Conservation (phyloP, 257 asterid genomes). For the Solanum pimpinellifolium region DNA sequence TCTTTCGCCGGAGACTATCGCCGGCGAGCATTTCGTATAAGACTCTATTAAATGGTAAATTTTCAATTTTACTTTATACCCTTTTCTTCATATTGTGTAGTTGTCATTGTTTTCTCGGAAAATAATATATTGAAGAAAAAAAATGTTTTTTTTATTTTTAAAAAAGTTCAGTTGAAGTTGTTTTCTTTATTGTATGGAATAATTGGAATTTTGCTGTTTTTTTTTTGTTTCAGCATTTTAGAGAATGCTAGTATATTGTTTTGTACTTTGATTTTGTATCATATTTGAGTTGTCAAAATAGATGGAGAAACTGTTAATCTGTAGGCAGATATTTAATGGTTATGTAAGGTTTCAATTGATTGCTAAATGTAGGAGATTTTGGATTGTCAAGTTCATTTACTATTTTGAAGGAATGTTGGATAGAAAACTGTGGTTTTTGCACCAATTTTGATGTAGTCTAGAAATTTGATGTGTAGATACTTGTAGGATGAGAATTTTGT, state of each 20-base stretch:
- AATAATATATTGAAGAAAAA: background rate
- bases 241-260: background rate
- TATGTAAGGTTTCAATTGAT: background rate
- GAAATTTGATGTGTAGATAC: background rate
- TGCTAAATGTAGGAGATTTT: background rate
- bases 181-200: background rate
- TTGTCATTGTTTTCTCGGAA: background rate
- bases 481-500: background rate
- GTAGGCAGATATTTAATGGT: background rate
- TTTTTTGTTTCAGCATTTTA: background rate
- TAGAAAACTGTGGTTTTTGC: background rate
- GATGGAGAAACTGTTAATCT: background rate
- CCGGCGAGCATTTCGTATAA: background rate
- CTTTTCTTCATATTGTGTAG: background rate
- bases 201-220: background rate
- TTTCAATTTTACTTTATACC: background rate
- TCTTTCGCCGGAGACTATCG: slow-evolving; percentile 33
- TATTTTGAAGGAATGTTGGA: background rate
- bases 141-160: background rate
- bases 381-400: background rate
- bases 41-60: slow-evolving; percentile 21
- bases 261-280: background rate
- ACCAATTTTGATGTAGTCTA: background rate
- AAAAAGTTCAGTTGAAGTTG: background rate
- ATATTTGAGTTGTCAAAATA: background rate